Evolutionary conservation across 345 rosid genomes (phyloP).

Genomic region (Citrus unshiu): DNA sequence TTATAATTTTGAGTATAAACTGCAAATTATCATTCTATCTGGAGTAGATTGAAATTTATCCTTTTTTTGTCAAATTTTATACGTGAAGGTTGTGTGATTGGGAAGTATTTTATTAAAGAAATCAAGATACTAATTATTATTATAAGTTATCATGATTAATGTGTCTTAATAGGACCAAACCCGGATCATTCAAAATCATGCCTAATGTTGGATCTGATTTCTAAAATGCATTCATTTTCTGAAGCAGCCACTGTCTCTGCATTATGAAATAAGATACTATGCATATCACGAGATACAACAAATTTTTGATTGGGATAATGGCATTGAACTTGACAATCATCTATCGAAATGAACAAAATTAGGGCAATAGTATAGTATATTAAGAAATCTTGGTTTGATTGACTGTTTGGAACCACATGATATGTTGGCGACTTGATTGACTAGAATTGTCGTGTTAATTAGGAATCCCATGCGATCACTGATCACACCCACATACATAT

Average conservation of each 20-base stretch:
- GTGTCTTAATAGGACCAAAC: constrained; percentile 15
- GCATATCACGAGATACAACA: not conserved
- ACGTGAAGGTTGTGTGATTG: not conserved
- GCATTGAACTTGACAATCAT: not conserved
- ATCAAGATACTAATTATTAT: not conserved
- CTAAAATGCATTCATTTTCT: constrained; percentile 16
- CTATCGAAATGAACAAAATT: not conserved
- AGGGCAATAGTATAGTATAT: not conserved
- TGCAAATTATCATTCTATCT: no score
- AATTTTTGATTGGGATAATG: not conserved
- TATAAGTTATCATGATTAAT: not conserved
- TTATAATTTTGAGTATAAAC: no score
- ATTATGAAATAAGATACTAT: not conserved
- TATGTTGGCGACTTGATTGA: not conserved
- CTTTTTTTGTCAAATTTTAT: no score
- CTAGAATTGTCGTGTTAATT: not conserved
- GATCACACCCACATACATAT: not conserved
- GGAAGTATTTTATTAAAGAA: not conserved
- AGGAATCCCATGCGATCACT: not conserved
- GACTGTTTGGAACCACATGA: constrained; percentile 20
- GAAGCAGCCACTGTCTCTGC: constrained; percentile 11
- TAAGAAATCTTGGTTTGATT: no score
- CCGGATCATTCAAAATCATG: constrained; percentile 15
- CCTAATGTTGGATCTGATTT: constrained; percentile 27
- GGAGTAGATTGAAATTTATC: no score